phyloP scores from a whole-genome alignment of 495 filamentous ascomycete genomes.

The Geopyxis carbonaria region DNA sequence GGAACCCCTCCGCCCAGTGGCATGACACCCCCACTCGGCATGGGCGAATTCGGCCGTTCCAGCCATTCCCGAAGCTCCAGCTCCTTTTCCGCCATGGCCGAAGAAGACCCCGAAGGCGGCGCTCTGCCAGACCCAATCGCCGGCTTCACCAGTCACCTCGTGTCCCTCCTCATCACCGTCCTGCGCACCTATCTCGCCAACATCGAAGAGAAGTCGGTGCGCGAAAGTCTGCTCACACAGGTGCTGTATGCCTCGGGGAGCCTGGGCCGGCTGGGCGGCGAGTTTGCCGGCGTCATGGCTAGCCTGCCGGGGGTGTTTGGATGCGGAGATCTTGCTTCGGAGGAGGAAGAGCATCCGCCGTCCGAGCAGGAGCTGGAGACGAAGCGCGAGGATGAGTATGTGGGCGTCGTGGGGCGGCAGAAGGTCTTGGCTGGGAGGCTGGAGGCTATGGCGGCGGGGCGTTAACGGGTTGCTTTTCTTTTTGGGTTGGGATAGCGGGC shows the following conservation, averaged over 20 bases:
- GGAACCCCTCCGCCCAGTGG: conserved; percentile 25
- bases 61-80: conserved; percentile 20
- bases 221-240: conserved; percentile 81
- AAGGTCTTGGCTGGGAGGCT: conserved; percentile 67
- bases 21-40: conserved; percentile 8
- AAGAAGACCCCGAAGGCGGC: conserved; percentile 25
- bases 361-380: conserved; percentile 24
- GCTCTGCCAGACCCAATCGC: conserved; percentile 59
- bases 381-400: conserved; percentile 52
- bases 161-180: conserved; percentile 62
- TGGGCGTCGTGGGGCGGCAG: conserved; percentile 80
- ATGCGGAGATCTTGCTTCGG: conserved; percentile 32
- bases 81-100: conserved; percentile 6
- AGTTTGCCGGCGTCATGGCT: conserved; percentile 79
- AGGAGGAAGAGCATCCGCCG: conserved; percentile 38
- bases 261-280: conserved; percentile 75
- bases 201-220: conserved; percentile 57
- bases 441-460: conserved; percentile 55
- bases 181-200: conserved; percentile 66
- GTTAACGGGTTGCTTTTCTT: too few species aligned
- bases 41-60: too few species aligned
- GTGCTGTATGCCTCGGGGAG: conserved; percentile 91
- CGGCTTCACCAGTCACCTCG: conserved; percentile 74
- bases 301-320: conserved; percentile 39
- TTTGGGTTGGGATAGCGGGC: too few species aligned